Evolutionary conservation across 2,329 filamentous ascomycete species (phyloP).

Genomic region (Nannizziopsis barbatae): DNA sequence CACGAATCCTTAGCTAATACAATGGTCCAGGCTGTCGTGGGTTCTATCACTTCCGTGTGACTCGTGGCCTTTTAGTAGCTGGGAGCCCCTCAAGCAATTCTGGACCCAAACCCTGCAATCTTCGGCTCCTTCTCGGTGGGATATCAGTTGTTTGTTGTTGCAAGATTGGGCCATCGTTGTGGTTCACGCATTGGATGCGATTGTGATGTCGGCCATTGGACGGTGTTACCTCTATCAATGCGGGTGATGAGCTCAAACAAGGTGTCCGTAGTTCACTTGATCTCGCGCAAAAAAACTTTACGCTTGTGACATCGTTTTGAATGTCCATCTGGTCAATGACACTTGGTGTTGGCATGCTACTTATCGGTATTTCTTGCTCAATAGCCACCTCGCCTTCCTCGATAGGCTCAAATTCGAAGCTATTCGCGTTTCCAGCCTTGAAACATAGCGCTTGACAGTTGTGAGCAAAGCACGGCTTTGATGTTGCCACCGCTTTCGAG

Average conservation of each 20-base stretch:
- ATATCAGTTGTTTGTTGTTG: background rate
- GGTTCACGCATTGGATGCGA: background rate
- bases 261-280: too few relatives aligned
- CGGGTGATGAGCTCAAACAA: too few relatives aligned
- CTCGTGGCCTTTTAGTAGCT: background rate
- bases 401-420: background rate
- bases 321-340: too few relatives aligned
- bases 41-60: background rate
- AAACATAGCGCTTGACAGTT: slow-evolving; percentile 3
- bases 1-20: too few relatives aligned
- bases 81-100: slow-evolving; percentile 5
- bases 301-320: too few relatives aligned
- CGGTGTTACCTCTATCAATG: too few relatives aligned
- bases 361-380: background rate
- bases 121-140: slow-evolving; percentile 3
- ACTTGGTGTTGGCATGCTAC: background rate
- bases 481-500: background rate
- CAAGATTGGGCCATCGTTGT: background rate
- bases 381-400: background rate
- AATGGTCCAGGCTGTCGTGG: too few relatives aligned
- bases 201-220: background rate
- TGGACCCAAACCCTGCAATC: slow-evolving; percentile 4
- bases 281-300: too few relatives aligned
- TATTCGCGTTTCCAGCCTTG: background rate
- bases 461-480: background rate